Conservation (phyloP, 305 asterid genomes). For the Fraxinus velutina region DNA sequence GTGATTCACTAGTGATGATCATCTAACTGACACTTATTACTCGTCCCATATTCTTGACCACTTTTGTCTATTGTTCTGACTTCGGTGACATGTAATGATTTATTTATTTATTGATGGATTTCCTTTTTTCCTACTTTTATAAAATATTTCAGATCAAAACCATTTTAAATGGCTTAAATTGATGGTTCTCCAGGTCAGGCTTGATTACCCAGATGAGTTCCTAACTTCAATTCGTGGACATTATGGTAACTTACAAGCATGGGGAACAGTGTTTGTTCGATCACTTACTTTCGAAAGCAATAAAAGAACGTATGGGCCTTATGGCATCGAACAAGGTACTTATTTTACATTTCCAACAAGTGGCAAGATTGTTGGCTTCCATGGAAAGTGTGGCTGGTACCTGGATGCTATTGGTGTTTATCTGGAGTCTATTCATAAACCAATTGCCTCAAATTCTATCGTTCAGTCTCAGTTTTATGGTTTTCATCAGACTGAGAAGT, state of each 20-base stretch:
- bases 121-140: not conserved
- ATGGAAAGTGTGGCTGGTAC: slow-evolving; percentile 67
- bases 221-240: slow-evolving; percentile 57
- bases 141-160: not conserved
- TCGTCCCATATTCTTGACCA: not conserved
- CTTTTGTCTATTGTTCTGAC: not conserved
- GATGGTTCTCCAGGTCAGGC: slow-evolving; percentile 42
- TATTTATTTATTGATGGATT: not conserved
- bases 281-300: slow-evolving; percentile 63
- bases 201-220: slow-evolving; percentile 64
- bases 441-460: slow-evolving; percentile 22
- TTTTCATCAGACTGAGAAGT: slow-evolving; percentile 28
- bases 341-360: slow-evolving; percentile 46
- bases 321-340: slow-evolving; percentile 58
- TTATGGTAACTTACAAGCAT: slow-evolving; percentile 51
- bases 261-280: slow-evolving; percentile 50
- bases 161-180: not conserved
- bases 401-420: slow-evolving; percentile 67
- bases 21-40: not conserved
- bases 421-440: slow-evolving; percentile 41
- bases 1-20: not conserved
- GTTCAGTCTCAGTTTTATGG: slow-evolving; percentile 32
- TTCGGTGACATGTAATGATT: not conserved
- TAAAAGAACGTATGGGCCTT: slow-evolving; percentile 62
- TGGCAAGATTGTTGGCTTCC: slow-evolving; percentile 69